Conservation (phyloP, 2,329 filamentous ascomycete species). For the Claviceps cyperi region DNA sequence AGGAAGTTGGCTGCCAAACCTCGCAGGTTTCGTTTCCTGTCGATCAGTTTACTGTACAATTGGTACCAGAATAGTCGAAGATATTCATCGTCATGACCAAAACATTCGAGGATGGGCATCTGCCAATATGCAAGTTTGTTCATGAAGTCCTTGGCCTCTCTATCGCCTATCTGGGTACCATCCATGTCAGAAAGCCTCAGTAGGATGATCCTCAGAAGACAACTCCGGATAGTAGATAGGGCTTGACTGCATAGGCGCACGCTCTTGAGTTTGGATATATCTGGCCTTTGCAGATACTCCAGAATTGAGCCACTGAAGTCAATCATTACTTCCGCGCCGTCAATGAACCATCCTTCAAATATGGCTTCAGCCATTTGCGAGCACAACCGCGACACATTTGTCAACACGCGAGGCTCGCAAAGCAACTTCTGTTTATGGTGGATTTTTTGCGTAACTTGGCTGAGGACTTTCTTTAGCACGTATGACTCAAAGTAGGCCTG, state of each 20-base stretch:
- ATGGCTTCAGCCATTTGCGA: conserved; percentile 76
- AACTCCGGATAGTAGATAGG: conserved; percentile 58
- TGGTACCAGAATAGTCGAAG: conserved; percentile 83
- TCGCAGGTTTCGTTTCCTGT: conserved; percentile 50
- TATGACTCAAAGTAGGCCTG: conserved; percentile 94
- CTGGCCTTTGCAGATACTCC: conserved; percentile 77
- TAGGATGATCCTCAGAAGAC: conserved; percentile 66
- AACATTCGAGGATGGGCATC: conserved; percentile 66
- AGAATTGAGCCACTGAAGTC: conserved; percentile 76
- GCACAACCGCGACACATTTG: conserved; percentile 71
- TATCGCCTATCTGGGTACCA: conserved; percentile 41
- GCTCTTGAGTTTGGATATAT: conserved; percentile 66
- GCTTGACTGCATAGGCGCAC: conserved; percentile 85
- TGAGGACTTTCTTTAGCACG: conserved; percentile 60
- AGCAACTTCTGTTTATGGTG: conserved; percentile 58
- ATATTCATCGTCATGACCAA: conserved; percentile 66
- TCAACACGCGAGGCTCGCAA: conserved; percentile 68
- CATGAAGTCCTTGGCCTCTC: conserved; percentile 57
- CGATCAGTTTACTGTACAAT: conserved; percentile 77
- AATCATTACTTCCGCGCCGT: conserved; percentile 68
- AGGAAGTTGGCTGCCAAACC: conserved; percentile 69
- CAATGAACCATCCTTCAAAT: conserved; percentile 92
- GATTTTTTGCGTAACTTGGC: conserved; percentile 54
- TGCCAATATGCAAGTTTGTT: conserved; percentile 92
- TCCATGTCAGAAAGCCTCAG: conserved; percentile 75